These are phyloP conservation scores for Colletotrichum graminicola DNA, from an alignment of 2,329 filamentous ascomycete genomes.

Conservation along the genomic window DNA sequence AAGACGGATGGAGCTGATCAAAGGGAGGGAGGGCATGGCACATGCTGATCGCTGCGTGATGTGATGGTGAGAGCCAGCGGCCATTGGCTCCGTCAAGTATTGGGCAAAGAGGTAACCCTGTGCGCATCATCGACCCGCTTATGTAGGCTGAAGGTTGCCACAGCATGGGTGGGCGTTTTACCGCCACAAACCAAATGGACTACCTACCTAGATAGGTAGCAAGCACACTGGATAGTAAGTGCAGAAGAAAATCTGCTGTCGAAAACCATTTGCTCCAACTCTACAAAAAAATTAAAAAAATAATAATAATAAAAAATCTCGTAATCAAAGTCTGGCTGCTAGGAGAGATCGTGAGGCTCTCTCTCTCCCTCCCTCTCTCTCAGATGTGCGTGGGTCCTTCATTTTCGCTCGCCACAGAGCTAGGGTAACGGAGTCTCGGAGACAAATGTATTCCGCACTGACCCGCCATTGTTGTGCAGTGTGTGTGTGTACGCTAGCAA, in stretches of 20 bases:
- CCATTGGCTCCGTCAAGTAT: conserved; percentile 28
- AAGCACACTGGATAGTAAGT: not conserved
- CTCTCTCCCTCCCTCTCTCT: conserved; percentile 19
- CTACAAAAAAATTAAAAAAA: not conserved
- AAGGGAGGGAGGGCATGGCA: conserved; percentile 5
- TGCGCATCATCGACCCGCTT: conserved; percentile 41
- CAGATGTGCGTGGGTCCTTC: conserved; percentile 4
- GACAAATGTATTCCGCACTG: conserved; percentile 5
- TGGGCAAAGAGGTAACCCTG: conserved; percentile 32
- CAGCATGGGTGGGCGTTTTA: not conserved
- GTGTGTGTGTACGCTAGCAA: too few relatives aligned
- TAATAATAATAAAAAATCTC: not conserved
- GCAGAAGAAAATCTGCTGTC: conserved; percentile 17
- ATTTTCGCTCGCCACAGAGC: conserved; percentile 20
- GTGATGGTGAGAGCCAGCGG: conserved; percentile 2
- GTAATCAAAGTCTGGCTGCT: not conserved
- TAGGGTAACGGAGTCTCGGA: conserved; percentile 22
- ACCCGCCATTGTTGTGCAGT: conserved; percentile 13
- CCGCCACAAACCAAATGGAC: too few relatives aligned
- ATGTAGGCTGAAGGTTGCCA: conserved; percentile 34
- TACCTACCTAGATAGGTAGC: too few relatives aligned
- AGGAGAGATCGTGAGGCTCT: conserved; percentile 11
- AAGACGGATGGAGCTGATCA: conserved; percentile 22
- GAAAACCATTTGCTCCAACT: not conserved
- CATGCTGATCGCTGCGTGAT: conserved; percentile 21